These are phyloP conservation scores for Centrapalus pauciflorus DNA, from an alignment of 129 eudicot genomes.

Conservation along the genomic window DNA sequence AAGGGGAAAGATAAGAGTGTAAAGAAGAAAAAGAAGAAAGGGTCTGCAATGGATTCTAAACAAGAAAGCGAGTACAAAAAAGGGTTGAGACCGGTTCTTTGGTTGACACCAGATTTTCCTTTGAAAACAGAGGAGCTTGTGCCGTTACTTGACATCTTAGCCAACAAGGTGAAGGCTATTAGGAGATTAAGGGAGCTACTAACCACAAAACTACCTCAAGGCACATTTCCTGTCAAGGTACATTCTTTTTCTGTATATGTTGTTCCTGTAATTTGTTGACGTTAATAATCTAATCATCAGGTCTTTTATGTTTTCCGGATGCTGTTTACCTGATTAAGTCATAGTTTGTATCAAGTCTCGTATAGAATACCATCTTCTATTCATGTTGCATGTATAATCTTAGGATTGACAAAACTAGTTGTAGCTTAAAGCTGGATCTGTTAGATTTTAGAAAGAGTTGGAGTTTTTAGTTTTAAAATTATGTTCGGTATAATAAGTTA, in stretches of 20 bases:
- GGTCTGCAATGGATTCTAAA: slow-evolving; percentile 52
- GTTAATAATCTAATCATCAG: too few relatives aligned
- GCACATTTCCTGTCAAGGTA: slow-evolving; percentile 96
- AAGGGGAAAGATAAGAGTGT: slow-evolving; percentile 55
- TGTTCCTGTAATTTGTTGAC: neutral
- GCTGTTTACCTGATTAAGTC: too few relatives aligned
- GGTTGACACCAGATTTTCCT: slow-evolving; percentile 94
- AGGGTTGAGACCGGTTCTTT: slow-evolving; percentile 86
- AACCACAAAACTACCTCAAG: slow-evolving; percentile 84
- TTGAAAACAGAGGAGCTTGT: slow-evolving; percentile 81
- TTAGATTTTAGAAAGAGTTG: too few relatives aligned
- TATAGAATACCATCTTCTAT: neutral
- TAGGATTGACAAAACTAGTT: too few relatives aligned
- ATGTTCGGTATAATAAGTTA: too few relatives aligned
- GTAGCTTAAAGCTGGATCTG: too few relatives aligned
- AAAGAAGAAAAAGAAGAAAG: slow-evolving; percentile 92
- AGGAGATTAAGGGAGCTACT: slow-evolving; percentile 90
- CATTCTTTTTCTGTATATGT: neutral
- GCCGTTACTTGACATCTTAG: slow-evolving; percentile 94
- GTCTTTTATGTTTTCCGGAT: too few relatives aligned
- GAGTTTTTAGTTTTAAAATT: too few relatives aligned
- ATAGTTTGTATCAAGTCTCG: neutral
- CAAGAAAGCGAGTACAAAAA: slow-evolving; percentile 86
- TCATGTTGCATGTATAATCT: neutral
- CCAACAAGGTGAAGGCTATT: slow-evolving; percentile 90